Conservation (phyloP, 345 rosid species). For the Barbarea vulgaris region DNA sequence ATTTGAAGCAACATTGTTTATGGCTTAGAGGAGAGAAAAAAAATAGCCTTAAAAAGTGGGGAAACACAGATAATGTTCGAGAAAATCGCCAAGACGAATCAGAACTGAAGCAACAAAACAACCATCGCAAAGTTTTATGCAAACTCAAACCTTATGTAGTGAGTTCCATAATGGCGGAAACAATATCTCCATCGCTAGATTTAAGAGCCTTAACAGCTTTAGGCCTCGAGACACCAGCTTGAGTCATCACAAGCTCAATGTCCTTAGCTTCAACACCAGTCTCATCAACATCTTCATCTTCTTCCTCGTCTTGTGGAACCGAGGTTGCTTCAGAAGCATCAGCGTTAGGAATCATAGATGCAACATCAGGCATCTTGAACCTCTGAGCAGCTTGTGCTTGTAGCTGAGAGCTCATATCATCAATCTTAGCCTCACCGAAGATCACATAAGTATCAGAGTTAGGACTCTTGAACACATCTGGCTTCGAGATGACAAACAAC, state of each 20-base stretch:
- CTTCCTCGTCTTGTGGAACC: constrained; percentile 60
- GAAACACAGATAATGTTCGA: constrained; percentile 15
- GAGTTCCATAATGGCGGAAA: constrained; percentile 94
- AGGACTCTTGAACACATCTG: constrained; percentile 89
- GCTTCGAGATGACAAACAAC: constrained; percentile 82
- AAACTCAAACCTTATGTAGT: constrained; percentile 55
- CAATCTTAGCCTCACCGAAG: constrained; percentile 78
- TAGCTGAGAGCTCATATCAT: constrained; percentile 76
- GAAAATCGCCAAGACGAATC: constrained; percentile 1
- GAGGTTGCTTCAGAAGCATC: constrained; percentile 51
- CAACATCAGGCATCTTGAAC: constrained; percentile 80
- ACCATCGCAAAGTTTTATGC: background rate
- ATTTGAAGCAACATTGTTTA: constrained; percentile 14
- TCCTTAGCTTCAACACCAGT: constrained; percentile 79
- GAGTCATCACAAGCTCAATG: constrained; percentile 88
- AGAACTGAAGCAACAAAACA: background rate
- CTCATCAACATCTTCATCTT: constrained; percentile 81
- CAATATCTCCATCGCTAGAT: constrained; percentile 71
- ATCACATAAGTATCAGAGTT: constrained; percentile 81
- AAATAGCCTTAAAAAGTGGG: constrained; percentile 3
- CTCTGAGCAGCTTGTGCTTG: constrained; percentile 94
- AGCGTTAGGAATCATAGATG: constrained; percentile 67
- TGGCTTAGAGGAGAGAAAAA: background rate
- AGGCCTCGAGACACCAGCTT: constrained; percentile 70
- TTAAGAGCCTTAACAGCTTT: constrained; percentile 86